Conservation (phyloP, 805 yeast genomes). For the Komagataella pastoris region DNA sequence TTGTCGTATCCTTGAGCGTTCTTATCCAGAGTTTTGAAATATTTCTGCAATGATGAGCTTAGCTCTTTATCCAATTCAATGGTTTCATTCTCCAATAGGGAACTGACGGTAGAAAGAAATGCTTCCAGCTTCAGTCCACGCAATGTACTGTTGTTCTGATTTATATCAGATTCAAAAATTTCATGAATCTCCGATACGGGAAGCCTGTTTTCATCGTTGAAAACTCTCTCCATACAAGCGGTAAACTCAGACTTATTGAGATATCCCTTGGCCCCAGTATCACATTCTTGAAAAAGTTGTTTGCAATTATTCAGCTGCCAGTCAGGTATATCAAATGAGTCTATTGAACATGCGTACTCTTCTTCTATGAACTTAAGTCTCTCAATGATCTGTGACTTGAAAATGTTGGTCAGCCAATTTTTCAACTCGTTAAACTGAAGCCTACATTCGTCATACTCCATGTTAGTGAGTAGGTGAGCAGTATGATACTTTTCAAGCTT, state of each 20-base stretch:
- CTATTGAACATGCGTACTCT: slow-evolving; percentile 3
- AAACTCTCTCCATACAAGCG: neutral
- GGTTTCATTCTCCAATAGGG: neutral
- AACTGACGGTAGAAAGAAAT: neutral
- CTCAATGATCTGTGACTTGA: slow-evolving; percentile 23
- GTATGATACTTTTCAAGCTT: slow-evolving; percentile 7
- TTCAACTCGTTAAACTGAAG: slow-evolving; percentile 22
- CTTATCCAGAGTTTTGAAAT: too few species aligned
- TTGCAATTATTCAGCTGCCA: slow-evolving; percentile 28
- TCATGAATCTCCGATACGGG: neutral
- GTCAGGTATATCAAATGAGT: slow-evolving; percentile 19
- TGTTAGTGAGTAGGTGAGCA: slow-evolving; percentile 15
- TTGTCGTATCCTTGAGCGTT: neutral
- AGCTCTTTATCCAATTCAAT: neutral
- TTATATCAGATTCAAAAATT: neutral
- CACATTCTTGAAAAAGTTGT: slow-evolving; percentile 26
- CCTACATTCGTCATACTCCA: slow-evolving; percentile 24
- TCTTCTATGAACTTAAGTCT: slow-evolving; percentile 12
- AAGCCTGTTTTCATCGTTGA: neutral
- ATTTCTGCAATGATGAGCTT: neutral
- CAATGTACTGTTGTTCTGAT: neutral
- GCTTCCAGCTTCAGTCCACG: neutral
- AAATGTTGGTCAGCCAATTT: slow-evolving; percentile 22
- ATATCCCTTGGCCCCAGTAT: slow-evolving; percentile 19
- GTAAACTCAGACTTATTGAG: slow-evolving; percentile 27